Evolutionary conservation across 441 rosid genomes (phyloP), one percentile per base, ranked within the genome.

Genomic region (Populus hybrid): DNA sequence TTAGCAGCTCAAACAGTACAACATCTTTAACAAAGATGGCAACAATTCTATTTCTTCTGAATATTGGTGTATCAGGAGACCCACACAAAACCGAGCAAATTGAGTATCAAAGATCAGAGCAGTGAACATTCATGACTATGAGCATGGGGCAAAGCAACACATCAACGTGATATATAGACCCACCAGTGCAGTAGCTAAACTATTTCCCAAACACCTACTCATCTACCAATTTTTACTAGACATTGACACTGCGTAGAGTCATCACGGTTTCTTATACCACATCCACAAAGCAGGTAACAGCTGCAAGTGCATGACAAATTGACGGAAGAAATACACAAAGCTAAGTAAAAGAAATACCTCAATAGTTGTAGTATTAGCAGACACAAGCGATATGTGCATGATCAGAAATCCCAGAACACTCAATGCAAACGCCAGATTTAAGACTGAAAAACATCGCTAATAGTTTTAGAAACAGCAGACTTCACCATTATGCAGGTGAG

Each of bases 341-440:
- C 18, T 35, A 69, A 64, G 75, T 35, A 72, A 81, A 67, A 77
- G 64, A 42, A 79, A 53, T 86, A 91, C 98, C 98, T 93, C 98
- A 76, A 93, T 93, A 46, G 97, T 93, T 24, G 98, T 92, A 32
- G 98, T 93, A 79, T 93, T 93, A 42, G 84, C 91, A 74, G 89
- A 76, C 65, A 93, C 97, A 78, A 93, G 84, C 0, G 97, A 92
- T 64, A 90, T 85, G 84, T 93, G 98, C 97, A 93, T 92, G 83
- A 93, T 88, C 79, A 93, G 81, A 83, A 93, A 93, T 65, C 98
- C 98, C 87, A 93, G 71, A 53, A 93, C 93, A 77, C 97, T 92
- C 86, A 93, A 85, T 32, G 97, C 93, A 73, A 93, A 93, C 63
- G 97, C 98, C 83, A 93, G 79, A 81, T 93, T 90, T 86, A 93